Evolutionary conservation across 2,329 filamentous ascomycete genomes (phyloP).

Genomic region (Beauveria varroae): DNA sequence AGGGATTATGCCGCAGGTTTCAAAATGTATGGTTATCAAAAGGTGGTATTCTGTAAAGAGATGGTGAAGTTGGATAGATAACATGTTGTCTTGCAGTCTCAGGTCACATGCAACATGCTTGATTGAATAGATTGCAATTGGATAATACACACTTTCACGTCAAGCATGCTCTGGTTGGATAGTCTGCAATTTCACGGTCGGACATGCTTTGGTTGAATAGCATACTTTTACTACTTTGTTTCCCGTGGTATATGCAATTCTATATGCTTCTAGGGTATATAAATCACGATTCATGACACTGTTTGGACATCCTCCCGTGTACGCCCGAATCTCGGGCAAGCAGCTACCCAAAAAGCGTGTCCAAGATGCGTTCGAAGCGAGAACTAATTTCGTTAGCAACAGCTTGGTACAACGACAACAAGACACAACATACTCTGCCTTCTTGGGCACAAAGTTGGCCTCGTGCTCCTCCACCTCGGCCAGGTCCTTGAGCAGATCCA

Average conservation of each 20-base stretch:
- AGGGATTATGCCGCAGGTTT: no score
- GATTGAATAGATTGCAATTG: not conserved
- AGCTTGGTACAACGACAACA: not conserved
- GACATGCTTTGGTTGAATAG: no score
- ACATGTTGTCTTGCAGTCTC: no score
- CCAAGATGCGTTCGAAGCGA: constrained; percentile 17
- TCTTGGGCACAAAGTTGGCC: constrained; percentile 46
- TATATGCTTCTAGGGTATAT: not conserved
- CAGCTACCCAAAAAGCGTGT: constrained; percentile 15
- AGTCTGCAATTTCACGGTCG: not conserved
- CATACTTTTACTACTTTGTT: not conserved
- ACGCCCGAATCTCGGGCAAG: not conserved
- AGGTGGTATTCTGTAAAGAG: not conserved
- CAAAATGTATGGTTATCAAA: not conserved
- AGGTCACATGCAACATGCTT: no score
- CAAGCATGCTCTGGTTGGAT: no score
- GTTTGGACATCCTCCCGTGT: not conserved
- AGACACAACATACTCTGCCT: constrained; percentile 38
- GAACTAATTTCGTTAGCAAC: constrained; percentile 1
- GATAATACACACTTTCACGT: no score
- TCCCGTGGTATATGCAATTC: not conserved
- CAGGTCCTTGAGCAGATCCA: constrained; percentile 55
- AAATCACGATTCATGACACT: not conserved
- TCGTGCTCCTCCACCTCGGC: constrained; percentile 63
- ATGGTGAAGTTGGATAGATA: not conserved